Conservation (phyloP, 1,139 yeast species). For the Protomyces arabidopsidicola region DNA sequence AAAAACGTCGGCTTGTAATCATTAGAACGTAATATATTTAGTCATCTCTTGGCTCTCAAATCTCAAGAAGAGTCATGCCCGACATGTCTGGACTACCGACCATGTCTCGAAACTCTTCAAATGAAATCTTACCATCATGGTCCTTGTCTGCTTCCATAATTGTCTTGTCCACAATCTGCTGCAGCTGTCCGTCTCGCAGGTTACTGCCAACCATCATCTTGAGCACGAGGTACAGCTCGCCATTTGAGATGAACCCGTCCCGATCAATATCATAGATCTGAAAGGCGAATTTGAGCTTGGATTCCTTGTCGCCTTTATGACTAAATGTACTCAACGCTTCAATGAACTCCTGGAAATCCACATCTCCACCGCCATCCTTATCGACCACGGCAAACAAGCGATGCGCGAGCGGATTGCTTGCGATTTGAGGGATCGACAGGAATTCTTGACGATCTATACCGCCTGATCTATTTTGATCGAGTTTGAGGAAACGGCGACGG, state of each 20-base stretch:
- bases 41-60: background rate
- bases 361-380: conserved; percentile 81
- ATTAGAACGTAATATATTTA: background rate
- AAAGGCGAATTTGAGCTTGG: conserved; percentile 83
- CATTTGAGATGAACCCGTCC: conserved; percentile 92
- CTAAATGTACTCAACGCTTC: conserved; percentile 86
- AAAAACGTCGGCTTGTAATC: background rate
- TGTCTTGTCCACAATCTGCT: conserved; percentile 87
- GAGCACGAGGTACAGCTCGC: conserved; percentile 79
- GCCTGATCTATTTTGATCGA: conserved; percentile 90
- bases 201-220: conserved; percentile 97
- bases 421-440: conserved; percentile 85
- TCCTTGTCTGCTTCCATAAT: conserved; percentile 91
- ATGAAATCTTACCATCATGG: conserved; percentile 82
- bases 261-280: conserved; percentile 92
- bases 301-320: conserved; percentile 77
- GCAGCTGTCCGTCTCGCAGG: conserved; percentile 78
- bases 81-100: conserved; percentile 17
- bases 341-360: conserved; percentile 93
- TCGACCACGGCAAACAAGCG: conserved; percentile 93
- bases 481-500: conserved; percentile 87
- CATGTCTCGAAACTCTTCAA: conserved; percentile 61
- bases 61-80: conserved; percentile 20
- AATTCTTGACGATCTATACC: conserved; percentile 88
- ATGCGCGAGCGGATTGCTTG: conserved; percentile 81